Conservation (phyloP, 192 early-diverging fungal species). For the Rhizophagus sp. region DNA sequence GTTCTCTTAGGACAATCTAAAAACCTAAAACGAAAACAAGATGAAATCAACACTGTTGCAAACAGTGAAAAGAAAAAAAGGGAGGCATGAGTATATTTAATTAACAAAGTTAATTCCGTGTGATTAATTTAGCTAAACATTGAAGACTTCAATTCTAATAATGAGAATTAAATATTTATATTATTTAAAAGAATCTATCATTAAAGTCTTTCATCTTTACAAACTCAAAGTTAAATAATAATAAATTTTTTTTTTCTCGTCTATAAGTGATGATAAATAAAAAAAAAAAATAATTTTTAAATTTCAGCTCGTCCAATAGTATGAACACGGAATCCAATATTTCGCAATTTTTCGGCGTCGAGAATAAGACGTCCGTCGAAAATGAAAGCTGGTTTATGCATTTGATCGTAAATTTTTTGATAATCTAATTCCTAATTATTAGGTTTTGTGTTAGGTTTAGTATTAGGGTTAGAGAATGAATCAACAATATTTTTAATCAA, state of each 20-base stretch:
- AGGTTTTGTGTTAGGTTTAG: background rate
- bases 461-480: background rate
- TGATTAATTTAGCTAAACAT: background rate
- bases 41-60: background rate
- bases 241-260: background rate
- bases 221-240: background rate
- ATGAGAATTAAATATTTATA: too few species aligned
- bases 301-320: constrained; percentile 63
- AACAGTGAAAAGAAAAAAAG: background rate
- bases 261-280: background rate
- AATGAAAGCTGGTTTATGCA: constrained; percentile 84
- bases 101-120: background rate
- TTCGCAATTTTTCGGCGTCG: constrained; percentile 58
- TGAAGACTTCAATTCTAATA: too few species aligned
- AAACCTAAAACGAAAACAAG: background rate
- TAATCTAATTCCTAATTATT: constrained; percentile 57
- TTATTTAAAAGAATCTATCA: too few species aligned
- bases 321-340: constrained; percentile 79
- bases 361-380: constrained; percentile 91
- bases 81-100: background rate
- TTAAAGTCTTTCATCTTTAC: too few species aligned
- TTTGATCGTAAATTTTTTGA: constrained; percentile 60
- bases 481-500: too few species aligned
- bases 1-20: background rate
- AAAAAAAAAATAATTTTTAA: background rate